A percentile compares a stretch with the other conserved stretches of the same genome.
These are phyloP conservation scores for Castanospermum australe DNA, from an alignment of 306 rosid genomes.

Conservation along the genomic window DNA sequence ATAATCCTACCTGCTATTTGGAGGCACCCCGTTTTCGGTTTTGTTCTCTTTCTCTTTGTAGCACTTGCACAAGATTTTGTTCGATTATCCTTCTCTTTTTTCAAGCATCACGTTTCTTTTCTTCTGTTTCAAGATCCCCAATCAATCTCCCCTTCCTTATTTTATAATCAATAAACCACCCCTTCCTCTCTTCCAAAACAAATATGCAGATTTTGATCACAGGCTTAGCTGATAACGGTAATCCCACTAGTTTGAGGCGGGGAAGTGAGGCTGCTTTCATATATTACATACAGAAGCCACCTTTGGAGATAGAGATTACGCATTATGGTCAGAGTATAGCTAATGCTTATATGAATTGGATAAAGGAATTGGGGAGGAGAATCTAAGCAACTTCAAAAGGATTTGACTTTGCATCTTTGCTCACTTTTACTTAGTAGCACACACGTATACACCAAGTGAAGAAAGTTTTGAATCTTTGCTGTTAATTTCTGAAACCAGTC, in stretches of 20 bases:
- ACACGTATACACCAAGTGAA: neutral
- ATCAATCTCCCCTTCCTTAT: too few relatives aligned
- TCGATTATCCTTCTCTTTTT: neutral
- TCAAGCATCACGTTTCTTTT: neutral
- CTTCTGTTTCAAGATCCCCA: neutral
- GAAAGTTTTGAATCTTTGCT: neutral
- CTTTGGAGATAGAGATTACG: neutral
- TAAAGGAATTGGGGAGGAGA: neutral
- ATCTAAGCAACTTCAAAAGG: neutral
- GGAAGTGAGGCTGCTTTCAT: neutral
- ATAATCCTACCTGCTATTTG: neutral
- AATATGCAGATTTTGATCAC: too few relatives aligned
- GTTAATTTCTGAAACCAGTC: slow-evolving; percentile 6
- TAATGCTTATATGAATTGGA: neutral
- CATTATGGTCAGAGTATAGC: neutral
- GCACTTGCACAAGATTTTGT: slow-evolving; percentile 9
- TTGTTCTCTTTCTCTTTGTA: neutral
- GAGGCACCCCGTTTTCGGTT: slow-evolving; percentile 11
- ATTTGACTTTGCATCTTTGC: neutral
- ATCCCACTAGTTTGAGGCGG: neutral
- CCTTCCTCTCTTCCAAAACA: neutral
- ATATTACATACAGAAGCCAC: neutral
- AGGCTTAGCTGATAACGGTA: neutral
- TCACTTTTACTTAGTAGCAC: neutral
- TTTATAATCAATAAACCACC: neutral